These are phyloP conservation scores for Chlamydomonas eustigma DNA, from an alignment of 139 green algal species.

Conservation along the genomic window DNA sequence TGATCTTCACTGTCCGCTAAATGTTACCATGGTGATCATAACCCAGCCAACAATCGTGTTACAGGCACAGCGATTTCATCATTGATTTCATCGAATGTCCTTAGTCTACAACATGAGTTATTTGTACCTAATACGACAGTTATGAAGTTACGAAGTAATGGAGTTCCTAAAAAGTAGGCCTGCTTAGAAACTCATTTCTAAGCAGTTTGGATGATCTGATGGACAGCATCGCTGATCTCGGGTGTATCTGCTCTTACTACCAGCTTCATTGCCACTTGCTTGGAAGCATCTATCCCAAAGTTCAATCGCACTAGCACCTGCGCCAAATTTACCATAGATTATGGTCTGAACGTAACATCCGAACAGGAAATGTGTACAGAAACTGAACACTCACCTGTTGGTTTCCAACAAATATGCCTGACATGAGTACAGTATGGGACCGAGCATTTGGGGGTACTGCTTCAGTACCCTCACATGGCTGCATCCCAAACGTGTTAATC, in stretches of 20 bases:
- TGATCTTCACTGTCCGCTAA: no score
- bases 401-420: conserved; percentile 76
- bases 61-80: no score
- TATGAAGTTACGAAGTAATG: no score
- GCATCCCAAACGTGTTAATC: conserved; percentile 83
- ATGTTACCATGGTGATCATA: no score
- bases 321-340: neutral
- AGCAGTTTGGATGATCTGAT: conserved; percentile 87
- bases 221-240: conserved; percentile 72
- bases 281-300: conserved; percentile 86
- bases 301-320: conserved; percentile 76
- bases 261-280: conserved; percentile 96
- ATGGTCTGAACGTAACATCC: neutral
- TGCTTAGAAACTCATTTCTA: no score
- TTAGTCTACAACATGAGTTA: no score
- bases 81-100: no score
- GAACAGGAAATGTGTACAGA: conserved; percentile 1
- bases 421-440: conserved; percentile 84
- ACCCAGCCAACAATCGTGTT: no score
- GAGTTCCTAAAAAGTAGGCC: no score
- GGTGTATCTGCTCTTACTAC: conserved; percentile 67
- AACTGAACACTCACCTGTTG: conserved; percentile 25
- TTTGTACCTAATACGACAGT: no score
- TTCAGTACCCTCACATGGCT: conserved; percentile 91
- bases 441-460: conserved; percentile 89